phyloP scores from a whole-genome alignment of 169 alveolate genomes.

The Condylostoma magnum region DNA sequence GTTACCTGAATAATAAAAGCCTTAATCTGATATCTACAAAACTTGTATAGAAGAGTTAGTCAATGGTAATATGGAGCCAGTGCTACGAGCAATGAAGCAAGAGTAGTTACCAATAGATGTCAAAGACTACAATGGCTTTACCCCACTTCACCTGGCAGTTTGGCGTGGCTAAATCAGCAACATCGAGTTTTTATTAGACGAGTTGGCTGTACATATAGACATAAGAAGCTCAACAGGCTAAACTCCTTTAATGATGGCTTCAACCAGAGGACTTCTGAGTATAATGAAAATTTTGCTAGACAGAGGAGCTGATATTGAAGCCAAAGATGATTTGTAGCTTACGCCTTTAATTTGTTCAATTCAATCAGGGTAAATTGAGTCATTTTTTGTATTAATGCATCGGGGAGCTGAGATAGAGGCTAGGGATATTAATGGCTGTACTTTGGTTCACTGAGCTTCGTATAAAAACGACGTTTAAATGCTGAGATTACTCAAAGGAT shows the following conservation, averaged over 20 bases:
- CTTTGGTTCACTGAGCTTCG: not conserved
- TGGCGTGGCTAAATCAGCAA: not conserved
- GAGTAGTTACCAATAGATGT: no score
- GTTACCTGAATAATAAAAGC: no score
- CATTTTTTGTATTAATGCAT: not conserved
- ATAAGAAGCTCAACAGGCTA: not conserved
- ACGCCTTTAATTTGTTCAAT: not conserved
- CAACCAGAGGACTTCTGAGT: not conserved
- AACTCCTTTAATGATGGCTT: not conserved
- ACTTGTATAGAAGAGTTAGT: no score
- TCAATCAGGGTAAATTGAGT: not conserved
- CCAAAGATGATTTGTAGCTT: not conserved
- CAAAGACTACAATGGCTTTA: not conserved
- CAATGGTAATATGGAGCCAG: no score
- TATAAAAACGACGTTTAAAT: not conserved
- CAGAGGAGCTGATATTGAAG: not conserved
- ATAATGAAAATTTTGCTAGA: not conserved
- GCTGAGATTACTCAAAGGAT: not conserved
- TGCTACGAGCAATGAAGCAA: no score
- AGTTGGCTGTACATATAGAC: not conserved
- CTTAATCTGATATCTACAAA: no score
- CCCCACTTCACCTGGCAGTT: not conserved
- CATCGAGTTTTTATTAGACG: not conserved
- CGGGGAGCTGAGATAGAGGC: not conserved
- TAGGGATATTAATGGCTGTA: no score